Evolutionary conservation across 2,329 filamentous ascomycete genomes (phyloP), one percentile per base, ranked within the genome.

Genomic region (Fusarium sp.): DNA sequence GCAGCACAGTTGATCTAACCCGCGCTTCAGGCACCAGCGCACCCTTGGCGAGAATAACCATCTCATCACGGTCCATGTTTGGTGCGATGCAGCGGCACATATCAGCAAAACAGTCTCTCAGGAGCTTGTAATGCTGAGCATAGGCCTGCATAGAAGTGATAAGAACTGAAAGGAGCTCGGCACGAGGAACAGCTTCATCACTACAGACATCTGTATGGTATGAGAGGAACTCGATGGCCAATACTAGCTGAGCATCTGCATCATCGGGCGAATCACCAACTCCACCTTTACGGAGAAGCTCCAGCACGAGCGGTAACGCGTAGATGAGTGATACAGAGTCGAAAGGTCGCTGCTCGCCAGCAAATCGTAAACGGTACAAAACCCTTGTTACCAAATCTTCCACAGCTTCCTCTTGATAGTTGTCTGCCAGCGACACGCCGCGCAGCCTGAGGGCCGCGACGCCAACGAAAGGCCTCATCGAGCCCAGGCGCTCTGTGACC

Each of bases 341-440:
- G 76, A 99, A 95, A 1, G 96, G 95, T n/a, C 95, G 90, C 81
- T 98, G 96, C 81, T 98, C 96, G 59, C 94, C 93, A 42, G 95
- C 89, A 81, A 98, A 98, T 22, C 95, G 92, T 60, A 99, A 86
- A 54, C 96, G 92, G 82, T 98, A 98, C 10, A 99, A 85, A 3
- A 98, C 91, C 81, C 96, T 90, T 6, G 96, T 98, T 18, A 98
- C 88, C 18, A 98, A 89, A 65, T 92, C 91, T 63, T 94, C 94
- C 14, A 98, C 86, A n/a, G 93, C 90, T 80, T 98, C 96, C 72
- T 93, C 87, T 70, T 92, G 89, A 66, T 96, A 87, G 59, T 93
- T 90, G 17, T 92, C 88, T 0, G 94, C 88, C 7, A 99, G 84
- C 15, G 93, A 89, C 39, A 94, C 90, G 14, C 91, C 92, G 67